A percentile compares a stretch with the other conserved stretches of the same genome.
Conservation (phyloP, 2,329 filamentous ascomycete species). For the Exophiala xenobiotica region DNA sequence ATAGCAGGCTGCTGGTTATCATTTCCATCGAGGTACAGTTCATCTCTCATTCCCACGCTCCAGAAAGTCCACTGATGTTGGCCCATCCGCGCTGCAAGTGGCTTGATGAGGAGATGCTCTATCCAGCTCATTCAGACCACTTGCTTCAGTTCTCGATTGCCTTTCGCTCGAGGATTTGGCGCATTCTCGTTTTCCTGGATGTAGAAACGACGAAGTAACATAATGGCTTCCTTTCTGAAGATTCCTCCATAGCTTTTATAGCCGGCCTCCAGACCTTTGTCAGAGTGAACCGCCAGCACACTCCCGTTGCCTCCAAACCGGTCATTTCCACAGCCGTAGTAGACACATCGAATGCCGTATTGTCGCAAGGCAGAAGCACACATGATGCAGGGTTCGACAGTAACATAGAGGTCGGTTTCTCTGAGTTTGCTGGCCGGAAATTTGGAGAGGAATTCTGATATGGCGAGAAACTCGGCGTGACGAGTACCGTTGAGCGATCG, state of each 20-base stretch:
- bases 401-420: slow-evolving; percentile 85
- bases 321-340: slow-evolving; percentile 94
- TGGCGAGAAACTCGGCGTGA: slow-evolving; percentile 91
- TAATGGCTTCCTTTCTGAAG: slow-evolving; percentile 88
- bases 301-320: slow-evolving; percentile 95
- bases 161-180: slow-evolving; percentile 64
- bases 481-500: slow-evolving; percentile 82
- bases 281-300: slow-evolving; percentile 63
- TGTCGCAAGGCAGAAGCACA: slow-evolving; percentile 91
- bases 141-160: slow-evolving; percentile 62
- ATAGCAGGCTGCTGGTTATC: too few relatives aligned
- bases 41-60: too few relatives aligned
- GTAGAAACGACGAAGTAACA: slow-evolving; percentile 88
- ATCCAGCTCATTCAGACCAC: slow-evolving; percentile 20
- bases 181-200: slow-evolving; percentile 94
- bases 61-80: too few relatives aligned
- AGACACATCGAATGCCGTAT: slow-evolving; percentile 82
- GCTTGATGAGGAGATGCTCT: too few relatives aligned
- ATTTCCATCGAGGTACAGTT: too few relatives aligned
- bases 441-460: slow-evolving; percentile 63
- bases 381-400: slow-evolving; percentile 98
- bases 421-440: slow-evolving; percentile 68
- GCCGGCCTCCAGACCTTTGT: slow-evolving; percentile 64
- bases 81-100: too few relatives aligned
- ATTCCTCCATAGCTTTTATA: slow-evolving; percentile 85